Percentiles rank a stretch among this genome's conserved stretches.
Evolutionary conservation across 805 yeast genomes (phyloP).

Genomic region (Tetrapisispora arboricola): DNA sequence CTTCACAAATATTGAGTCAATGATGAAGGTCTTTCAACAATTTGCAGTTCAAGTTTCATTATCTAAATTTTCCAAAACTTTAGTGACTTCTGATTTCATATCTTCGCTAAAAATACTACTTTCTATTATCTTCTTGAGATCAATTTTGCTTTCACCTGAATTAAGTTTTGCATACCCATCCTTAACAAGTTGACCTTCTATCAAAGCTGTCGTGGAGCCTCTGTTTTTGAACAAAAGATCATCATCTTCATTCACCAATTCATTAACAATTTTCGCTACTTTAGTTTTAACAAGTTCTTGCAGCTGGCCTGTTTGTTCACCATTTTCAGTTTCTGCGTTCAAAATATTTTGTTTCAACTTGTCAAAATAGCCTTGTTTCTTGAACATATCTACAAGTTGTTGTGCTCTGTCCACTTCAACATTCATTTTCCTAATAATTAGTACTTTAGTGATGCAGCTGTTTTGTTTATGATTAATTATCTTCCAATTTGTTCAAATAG

Average conservation of each 20-base stretch:
- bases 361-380: slow-evolving; percentile 27
- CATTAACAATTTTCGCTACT: slow-evolving; percentile 17
- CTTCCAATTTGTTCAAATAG: no score
- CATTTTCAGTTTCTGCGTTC: slow-evolving; percentile 5
- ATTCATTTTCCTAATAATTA: not conserved
- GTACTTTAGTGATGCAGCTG: not conserved
- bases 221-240: slow-evolving; percentile 25
- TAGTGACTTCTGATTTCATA: not conserved
- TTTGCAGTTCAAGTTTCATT: not conserved
- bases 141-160: slow-evolving; percentile 11
- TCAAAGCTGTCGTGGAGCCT: slow-evolving; percentile 26
- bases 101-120: slow-evolving; percentile 4
- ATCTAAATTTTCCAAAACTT: not conserved
- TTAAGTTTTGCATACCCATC: slow-evolving; percentile 17
- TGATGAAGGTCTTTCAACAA: no score
- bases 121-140: slow-evolving; percentile 15
- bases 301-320: not conserved
- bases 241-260: slow-evolving; percentile 23
- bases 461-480: no score
- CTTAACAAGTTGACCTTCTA: slow-evolving; percentile 26
- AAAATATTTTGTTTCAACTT: slow-evolving; percentile 21
- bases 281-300: slow-evolving; percentile 15
- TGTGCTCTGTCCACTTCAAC: slow-evolving; percentile 16
- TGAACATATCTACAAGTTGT: slow-evolving; percentile 22
- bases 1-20: no score